Base-by-base conservation (phyloP, 805 yeast species). In the Wickerhamiella hasegawae region DNA sequence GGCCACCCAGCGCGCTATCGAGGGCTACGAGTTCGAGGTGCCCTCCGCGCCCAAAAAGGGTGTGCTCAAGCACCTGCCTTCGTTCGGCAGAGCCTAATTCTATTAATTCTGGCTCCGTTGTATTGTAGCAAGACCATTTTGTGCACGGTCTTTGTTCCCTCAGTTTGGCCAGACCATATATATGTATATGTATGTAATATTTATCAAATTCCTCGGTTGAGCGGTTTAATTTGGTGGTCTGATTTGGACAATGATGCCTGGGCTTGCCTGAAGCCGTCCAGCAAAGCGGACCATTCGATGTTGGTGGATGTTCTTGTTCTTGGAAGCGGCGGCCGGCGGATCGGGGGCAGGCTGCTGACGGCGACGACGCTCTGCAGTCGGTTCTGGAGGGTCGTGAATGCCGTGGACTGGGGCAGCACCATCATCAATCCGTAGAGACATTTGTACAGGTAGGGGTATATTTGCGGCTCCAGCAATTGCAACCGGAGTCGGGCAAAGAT, bases 401-500 rank as follows among this genome's bases (percentile, higher is more conserved):
- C 94, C 10, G 81, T 69, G 0, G 95, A 82, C 53, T 90, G 98
- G 0, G 98, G 98, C 33, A 90, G 57, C 4, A 90, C 65, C 98
- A 90, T 90, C 40, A 90, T 61, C 21, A 90, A 68, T 1, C 97
- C 98, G 53, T 83, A 90, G 21, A 90, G 65, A 35, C 94, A 80
- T 51, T 83, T 82, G 63, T 77, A 81, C 23, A 90, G 59, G 48
- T 68, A 79, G 1, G 92, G 93, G 51, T 79, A 68, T 42, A 68
- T 71, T 32, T 76, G 81, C 1, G 95, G 95, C 49, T 82, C 93
- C 32, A 90, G 60, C n/a, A 90, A 60, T 55, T 87, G 95, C 36
- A 90, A 60, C 39, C 98, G 68, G 43, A 85, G 64, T 46, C 79
- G 74, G 5, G 93, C 76, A 54, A 90, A 85, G 2, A 84, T 85